phyloP scores from a whole-genome alignment of 257 asterid genomes.

The Scutellaria minor region DNA sequence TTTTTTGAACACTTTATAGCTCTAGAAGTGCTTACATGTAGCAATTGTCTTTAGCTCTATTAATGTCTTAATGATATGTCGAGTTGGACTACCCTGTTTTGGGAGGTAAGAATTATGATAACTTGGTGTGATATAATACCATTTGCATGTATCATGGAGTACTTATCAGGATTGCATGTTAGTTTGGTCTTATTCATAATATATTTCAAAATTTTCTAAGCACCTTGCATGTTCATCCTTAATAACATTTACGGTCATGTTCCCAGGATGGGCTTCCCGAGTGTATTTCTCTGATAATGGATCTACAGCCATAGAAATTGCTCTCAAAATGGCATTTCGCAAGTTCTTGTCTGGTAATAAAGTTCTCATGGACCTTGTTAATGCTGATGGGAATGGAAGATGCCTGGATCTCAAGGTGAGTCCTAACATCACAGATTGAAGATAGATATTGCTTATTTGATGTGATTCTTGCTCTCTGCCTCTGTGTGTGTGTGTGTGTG shows the following conservation, averaged over 20 bases:
- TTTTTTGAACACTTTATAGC: conserved; percentile 12
- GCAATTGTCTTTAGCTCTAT: not conserved
- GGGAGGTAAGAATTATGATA: not conserved
- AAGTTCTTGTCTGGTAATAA: conserved; percentile 78
- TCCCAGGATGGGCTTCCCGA: conserved; percentile 94
- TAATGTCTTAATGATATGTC: not conserved
- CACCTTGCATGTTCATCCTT: conserved; percentile 25
- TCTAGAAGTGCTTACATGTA: not conserved
- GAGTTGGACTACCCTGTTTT: conserved; percentile 3
- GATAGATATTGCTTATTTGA: conserved; percentile 19
- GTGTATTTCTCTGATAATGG: conserved; percentile 95
- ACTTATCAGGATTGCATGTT: conserved; percentile 14
- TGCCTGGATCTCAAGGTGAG: conserved; percentile 76
- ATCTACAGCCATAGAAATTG: conserved; percentile 96
- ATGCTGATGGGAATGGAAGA: conserved; percentile 41
- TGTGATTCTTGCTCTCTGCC: not conserved
- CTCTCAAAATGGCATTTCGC: conserved; percentile 97
- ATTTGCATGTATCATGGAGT: not conserved
- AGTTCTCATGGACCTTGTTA: conserved; percentile 44
- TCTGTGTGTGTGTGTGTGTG: not conserved
- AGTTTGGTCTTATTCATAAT: not conserved
- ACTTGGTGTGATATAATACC: not conserved
- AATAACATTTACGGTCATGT: conserved; percentile 26
- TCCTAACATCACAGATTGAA: conserved; percentile 9
- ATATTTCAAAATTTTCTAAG: conserved; percentile 8